Base-by-base conservation (phyloP, 2,329 filamentous ascomycete species). In the Chalaropsis ovoidea region DNA sequence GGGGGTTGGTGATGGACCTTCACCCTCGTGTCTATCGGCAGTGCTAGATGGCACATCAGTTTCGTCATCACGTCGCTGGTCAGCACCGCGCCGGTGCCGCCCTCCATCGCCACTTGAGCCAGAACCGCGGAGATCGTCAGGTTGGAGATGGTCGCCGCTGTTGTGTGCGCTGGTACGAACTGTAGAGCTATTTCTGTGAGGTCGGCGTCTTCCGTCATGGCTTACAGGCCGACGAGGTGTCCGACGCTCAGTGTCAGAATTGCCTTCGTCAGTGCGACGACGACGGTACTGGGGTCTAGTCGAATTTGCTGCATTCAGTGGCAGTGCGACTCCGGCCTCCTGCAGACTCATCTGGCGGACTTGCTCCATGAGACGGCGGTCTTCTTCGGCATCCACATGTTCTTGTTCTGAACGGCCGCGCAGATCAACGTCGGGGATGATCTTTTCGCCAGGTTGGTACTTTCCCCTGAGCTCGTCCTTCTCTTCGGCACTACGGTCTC, bases 361-460 rank as follows among this genome's bases (percentile, higher is more conserved):
- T 70, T 89, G 83, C 24, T 88, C 84, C 65, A 95, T 72, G 69
- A 93, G 72, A 69, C 85, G 81, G 68, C 84, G 79, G 70, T 95
- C 89, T 69, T 87, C 83, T 42, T 85, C 83, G 27, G 87, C 83
- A 7, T 78, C 74, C 31, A 81, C 78, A 63, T 76, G 77, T 72
- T 86, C 79, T 60, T 82, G 78, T 7, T 77, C 72, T 3, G 79
- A 82, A 69, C 79, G 79, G 69, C 80, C 80, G 17, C 54, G 24
- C 31, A 58, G 31, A n/a, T 62, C 65, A 65, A 86, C 69, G 71
- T 80, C 80, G 1, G 88, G 89, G 66, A 97, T 74, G 1, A 99
- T 86, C 71, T 86, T 81, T 64, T 96, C 91, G 2, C 92, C 92
- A 0, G 85, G 87, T 70, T 82, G 90, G 75, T 95, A 97, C 70